These are phyloP conservation scores for Sphagnurus paluster DNA, from an alignment of 1,284 basidiomycete species.

Conservation along the genomic window DNA sequence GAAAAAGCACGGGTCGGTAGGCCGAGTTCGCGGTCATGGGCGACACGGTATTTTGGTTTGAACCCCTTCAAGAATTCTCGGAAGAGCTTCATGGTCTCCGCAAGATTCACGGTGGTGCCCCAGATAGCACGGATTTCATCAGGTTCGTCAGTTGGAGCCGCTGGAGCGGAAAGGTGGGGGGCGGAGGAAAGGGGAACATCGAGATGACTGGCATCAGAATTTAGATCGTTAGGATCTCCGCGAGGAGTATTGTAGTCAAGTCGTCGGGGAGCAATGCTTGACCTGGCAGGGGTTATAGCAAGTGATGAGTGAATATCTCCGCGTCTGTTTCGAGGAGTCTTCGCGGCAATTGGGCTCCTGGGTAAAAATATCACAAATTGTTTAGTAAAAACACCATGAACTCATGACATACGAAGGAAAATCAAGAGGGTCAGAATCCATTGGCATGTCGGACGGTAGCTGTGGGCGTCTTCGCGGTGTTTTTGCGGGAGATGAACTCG, in stretches of 20 bases:
- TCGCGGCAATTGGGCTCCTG: conserved; percentile 43
- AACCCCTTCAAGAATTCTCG: conserved; percentile 88
- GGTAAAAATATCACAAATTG: background rate
- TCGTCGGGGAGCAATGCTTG: conserved; percentile 32
- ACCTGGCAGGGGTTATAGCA: conserved; percentile 58
- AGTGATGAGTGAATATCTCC: conserved; percentile 85
- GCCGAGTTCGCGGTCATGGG: conserved; percentile 70
- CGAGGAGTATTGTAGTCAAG: conserved; percentile 24
- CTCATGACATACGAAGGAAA: conserved; percentile 53
- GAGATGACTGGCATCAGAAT: conserved; percentile 58
- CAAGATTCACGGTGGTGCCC: conserved; percentile 93
- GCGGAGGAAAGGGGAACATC: conserved; percentile 65
- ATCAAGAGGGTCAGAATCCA: conserved; percentile 62
- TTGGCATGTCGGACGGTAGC: conserved; percentile 28
- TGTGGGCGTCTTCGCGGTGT: conserved; percentile 39
- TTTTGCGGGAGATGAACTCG: conserved; percentile 65
- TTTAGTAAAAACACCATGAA: background rate
- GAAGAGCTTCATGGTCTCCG: conserved; percentile 90
- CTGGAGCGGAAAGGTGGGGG: conserved; percentile 63
- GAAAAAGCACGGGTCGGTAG: conserved; percentile 54
- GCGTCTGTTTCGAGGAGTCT: conserved; percentile 70
- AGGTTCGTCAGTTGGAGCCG: conserved; percentile 63
- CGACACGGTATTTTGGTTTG: conserved; percentile 89
- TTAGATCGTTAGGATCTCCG: conserved; percentile 41
- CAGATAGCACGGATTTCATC: conserved; percentile 90